A percentile compares a stretch with the other conserved stretches of the same genome.
These are phyloP conservation scores for Heimioporus sp. DNA, from an alignment of 768 basidiomycete species.

Conservation along the genomic window DNA sequence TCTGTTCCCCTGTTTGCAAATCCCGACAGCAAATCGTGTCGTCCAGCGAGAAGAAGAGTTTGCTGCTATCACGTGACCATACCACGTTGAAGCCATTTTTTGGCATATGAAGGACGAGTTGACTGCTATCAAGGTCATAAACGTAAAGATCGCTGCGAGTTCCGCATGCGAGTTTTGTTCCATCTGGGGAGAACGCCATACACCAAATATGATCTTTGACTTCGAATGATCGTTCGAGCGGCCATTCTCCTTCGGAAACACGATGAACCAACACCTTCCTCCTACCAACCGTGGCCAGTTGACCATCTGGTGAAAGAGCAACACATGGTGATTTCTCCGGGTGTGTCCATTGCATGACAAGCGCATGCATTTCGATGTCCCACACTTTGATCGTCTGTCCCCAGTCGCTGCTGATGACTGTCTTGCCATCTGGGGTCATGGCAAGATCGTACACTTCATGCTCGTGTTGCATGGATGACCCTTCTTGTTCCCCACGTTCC, in stretches of 20 bases:
- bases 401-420: background rate
- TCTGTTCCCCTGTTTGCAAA: background rate
- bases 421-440: slow-evolving; percentile 1
- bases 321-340: accelerated
- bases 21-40: slow-evolving; percentile 7
- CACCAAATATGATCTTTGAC: background rate
- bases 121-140: background rate
- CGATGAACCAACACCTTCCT: background rate
- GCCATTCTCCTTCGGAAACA: background rate
- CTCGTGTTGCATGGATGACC: background rate
- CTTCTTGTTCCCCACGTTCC: background rate
- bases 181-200: slow-evolving; percentile 1
- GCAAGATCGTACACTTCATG: background rate
- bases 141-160: too few species aligned
- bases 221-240: background rate
- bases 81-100: background rate
- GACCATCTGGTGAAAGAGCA: background rate
- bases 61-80: slow-evolving; percentile 14
- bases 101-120: background rate
- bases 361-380: background rate
- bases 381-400: background rate
- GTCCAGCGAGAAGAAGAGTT: background rate
- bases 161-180: slow-evolving; percentile 3
- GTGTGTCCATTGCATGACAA: background rate
- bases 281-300: background rate